A percentile compares a stretch with the other conserved stretches of the same genome.
Evolutionary conservation across 306 rosid species (phyloP).

Genomic region (Myrica gale): DNA sequence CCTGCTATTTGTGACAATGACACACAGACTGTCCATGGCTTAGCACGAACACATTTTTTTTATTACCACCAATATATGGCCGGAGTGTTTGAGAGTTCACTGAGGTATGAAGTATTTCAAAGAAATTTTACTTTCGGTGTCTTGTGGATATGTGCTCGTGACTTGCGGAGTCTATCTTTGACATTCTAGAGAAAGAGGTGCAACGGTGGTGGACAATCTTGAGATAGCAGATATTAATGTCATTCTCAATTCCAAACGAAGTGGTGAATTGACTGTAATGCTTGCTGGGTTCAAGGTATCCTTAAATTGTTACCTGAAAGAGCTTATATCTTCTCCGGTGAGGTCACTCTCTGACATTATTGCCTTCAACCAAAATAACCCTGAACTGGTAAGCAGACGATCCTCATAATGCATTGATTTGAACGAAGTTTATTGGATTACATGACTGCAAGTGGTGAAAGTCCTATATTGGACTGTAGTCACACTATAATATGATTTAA

Average conservation of each 20-base stretch:
- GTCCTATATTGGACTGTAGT: too few relatives aligned
- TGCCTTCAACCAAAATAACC: constrained; percentile 49
- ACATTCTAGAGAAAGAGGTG: constrained; percentile 56
- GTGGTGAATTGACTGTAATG: constrained; percentile 38
- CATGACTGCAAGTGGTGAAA: too few relatives aligned
- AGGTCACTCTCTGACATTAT: constrained; percentile 52
- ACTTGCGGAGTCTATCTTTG: background rate
- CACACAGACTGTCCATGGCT: too few relatives aligned
- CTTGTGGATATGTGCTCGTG: background rate
- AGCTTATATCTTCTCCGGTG: constrained; percentile 50
- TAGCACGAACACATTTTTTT: too few relatives aligned
- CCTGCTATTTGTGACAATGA: too few relatives aligned
- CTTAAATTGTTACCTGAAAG: constrained; percentile 44
- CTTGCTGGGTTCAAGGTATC: constrained; percentile 49
- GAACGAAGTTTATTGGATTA: background rate
- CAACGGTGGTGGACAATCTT: constrained; percentile 55
- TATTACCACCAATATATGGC: too few relatives aligned
- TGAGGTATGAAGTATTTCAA: constrained; percentile 36
- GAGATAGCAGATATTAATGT: constrained; percentile 40
- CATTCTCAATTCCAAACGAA: constrained; percentile 30
- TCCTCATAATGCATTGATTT: background rate
- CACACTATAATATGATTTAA: too few relatives aligned
- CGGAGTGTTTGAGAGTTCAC: background rate
- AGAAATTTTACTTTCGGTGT: too few relatives aligned
- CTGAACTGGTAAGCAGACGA: constrained; percentile 39